Evolutionary conservation across 768 basidiomycete species (phyloP).

Genomic region (Rhodotorula toruloides): DNA sequence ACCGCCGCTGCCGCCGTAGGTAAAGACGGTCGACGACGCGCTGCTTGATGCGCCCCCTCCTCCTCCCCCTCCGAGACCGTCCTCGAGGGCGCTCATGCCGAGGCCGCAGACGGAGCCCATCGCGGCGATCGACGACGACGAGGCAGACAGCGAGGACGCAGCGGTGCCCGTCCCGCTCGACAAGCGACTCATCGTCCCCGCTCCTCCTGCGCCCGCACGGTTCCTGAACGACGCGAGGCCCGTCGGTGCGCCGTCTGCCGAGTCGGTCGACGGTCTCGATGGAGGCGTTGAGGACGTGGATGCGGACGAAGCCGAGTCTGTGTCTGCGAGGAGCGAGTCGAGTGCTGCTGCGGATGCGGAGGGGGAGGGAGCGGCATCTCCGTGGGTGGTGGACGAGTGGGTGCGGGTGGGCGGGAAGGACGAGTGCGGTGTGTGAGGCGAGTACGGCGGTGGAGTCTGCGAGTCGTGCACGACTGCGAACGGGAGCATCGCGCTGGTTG

Average conservation of each 20-base stretch:
- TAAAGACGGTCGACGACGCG: not conserved
- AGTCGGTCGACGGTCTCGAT: slow-evolving; percentile 23
- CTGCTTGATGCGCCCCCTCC: too few species aligned
- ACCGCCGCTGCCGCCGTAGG: not conserved
- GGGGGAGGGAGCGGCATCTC: not conserved
- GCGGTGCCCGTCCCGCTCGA: too few species aligned
- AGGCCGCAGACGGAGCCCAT: too few species aligned
- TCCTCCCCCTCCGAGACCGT: not conserved
- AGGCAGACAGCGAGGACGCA: too few species aligned
- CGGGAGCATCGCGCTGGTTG: not conserved
- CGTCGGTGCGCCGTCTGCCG: slow-evolving; percentile 6
- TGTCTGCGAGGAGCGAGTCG: not conserved
- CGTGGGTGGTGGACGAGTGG: not conserved
- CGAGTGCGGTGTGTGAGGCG: not conserved
- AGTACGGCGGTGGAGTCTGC: not conserved
- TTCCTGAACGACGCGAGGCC: slow-evolving; percentile 10
- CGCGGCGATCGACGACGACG: too few species aligned
- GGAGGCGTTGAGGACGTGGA: not conserved
- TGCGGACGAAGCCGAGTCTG: not conserved
- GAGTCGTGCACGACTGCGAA: not conserved
- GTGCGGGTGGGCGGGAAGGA: not conserved
- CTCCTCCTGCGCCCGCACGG: not conserved
- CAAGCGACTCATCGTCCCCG: too few species aligned
- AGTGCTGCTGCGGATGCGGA: not conserved
- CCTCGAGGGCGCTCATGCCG: too few species aligned